These are phyloP conservation scores for Borealophlyctis nickersoniae DNA, from an alignment of 192 early-diverging fungal species.

Conservation along the genomic window DNA sequence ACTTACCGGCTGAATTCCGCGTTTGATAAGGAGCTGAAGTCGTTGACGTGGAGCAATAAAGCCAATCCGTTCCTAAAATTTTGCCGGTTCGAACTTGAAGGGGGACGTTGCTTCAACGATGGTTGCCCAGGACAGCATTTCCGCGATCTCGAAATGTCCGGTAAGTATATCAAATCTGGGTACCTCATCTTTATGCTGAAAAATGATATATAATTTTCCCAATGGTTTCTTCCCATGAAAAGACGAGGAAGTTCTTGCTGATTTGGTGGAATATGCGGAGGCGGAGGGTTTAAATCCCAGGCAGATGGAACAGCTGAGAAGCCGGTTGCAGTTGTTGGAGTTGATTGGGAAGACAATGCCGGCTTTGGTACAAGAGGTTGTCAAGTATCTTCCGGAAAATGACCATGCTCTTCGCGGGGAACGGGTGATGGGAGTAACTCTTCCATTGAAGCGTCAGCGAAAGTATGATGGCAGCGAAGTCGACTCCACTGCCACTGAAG, in stretches of 20 bases:
- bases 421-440: too few species aligned
- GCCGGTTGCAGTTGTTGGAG: not conserved
- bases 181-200: too few species aligned
- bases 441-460: too few species aligned
- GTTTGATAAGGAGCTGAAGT: conserved; percentile 7
- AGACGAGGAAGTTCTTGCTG: not conserved
- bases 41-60: conserved; percentile 23
- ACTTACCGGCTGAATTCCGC: conserved; percentile 17
- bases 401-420: too few species aligned
- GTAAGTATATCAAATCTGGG: conserved; percentile 8
- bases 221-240: too few species aligned
- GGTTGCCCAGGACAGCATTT: conserved; percentile 26
- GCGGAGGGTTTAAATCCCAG: not conserved
- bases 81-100: conserved; percentile 26
- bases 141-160: conserved; percentile 12
- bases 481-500: not conserved
- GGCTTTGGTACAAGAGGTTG: too few species aligned
- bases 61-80: conserved; percentile 15
- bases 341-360: too few species aligned
- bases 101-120: conserved; percentile 21
- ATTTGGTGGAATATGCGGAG: not conserved
- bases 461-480: too few species aligned
- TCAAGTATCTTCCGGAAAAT: too few species aligned
- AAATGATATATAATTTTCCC: too few species aligned
- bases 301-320: not conserved